Percentiles rank a stretch among this genome's conserved stretches.
phyloP scores from a whole-genome alignment of 2,329 filamentous ascomycete genomes.

The Alternaria conjuncta region DNA sequence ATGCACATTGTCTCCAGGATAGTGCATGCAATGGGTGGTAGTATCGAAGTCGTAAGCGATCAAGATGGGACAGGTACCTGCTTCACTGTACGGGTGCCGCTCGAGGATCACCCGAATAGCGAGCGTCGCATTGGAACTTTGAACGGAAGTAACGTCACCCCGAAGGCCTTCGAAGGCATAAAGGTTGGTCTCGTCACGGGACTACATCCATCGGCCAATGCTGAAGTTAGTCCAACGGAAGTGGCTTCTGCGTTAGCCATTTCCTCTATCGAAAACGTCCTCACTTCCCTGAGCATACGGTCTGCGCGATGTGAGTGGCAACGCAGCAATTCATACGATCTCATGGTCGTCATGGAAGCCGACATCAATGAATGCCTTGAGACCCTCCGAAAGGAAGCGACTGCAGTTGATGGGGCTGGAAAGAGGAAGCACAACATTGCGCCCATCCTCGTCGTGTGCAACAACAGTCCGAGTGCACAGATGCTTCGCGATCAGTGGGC shows the following conservation, averaged over 20 bases:
- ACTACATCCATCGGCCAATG: neutral
- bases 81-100: neutral
- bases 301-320: neutral
- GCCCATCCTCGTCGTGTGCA: neutral
- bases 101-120: neutral
- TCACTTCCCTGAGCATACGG: neutral
- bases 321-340: neutral
- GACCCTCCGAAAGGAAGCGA: neutral
- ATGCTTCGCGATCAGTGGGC: neutral
- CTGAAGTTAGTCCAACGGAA: neutral
- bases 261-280: neutral
- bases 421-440: neutral
- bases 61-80: neutral
- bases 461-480: neutral
- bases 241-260: neutral
- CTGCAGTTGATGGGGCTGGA: neutral
- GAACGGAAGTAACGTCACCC: neutral
- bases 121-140: neutral
- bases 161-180: neutral
- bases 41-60: neutral
- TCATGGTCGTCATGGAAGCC: neutral
- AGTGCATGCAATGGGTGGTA: neutral
- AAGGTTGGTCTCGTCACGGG: neutral
- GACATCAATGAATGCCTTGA: neutral
- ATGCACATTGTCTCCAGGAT: neutral